These are phyloP conservation scores for Chaetomium globosum DNA, from an alignment of 2,329 filamentous ascomycete species.

Conservation along the genomic window DNA sequence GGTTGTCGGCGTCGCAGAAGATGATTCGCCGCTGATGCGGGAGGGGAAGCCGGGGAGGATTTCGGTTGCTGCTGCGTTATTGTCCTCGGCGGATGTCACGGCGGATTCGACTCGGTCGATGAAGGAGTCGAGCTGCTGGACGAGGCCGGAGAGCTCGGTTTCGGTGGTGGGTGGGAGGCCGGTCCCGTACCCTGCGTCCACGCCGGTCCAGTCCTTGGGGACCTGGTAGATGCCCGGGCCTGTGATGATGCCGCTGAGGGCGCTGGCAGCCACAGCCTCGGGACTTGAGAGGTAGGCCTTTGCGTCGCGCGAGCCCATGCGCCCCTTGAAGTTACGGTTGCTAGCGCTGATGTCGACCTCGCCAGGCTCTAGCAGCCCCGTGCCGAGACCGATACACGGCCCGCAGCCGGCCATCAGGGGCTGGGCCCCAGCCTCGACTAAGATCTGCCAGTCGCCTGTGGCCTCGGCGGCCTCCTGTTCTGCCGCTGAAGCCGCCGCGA, in stretches of 20 bases:
- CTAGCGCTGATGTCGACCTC: conserved; percentile 82
- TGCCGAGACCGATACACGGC: conserved; percentile 70
- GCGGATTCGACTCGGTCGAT: no score
- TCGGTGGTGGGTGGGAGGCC: no score
- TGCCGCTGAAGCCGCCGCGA: conserved; percentile 78
- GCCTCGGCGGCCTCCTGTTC: conserved; percentile 80
- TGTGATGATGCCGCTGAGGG: neutral
- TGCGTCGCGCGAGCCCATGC: conserved; percentile 80
- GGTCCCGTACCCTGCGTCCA: no score
- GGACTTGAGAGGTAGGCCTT: conserved; percentile 86
- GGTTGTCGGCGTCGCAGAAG: no score
- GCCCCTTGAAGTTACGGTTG: conserved; percentile 89
- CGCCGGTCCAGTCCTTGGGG: no score
- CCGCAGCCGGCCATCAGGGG: conserved; percentile 66
- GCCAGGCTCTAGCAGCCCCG: conserved; percentile 77
- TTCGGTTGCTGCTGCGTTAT: no score
- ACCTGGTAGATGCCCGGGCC: no score
- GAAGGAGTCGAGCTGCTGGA: no score
- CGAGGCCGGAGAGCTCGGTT: no score
- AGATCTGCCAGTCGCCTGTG: conserved; percentile 79
- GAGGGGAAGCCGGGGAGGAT: no score
- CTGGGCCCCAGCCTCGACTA: conserved; percentile 80
- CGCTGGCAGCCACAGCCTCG: conserved; percentile 85
- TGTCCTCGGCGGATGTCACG: no score
- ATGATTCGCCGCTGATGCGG: no score